Percentiles rank a stretch among this genome's conserved stretches.
These are phyloP conservation scores for Primulina tabacum DNA, from an alignment of 257 asterid genomes.

Conservation along the genomic window DNA sequence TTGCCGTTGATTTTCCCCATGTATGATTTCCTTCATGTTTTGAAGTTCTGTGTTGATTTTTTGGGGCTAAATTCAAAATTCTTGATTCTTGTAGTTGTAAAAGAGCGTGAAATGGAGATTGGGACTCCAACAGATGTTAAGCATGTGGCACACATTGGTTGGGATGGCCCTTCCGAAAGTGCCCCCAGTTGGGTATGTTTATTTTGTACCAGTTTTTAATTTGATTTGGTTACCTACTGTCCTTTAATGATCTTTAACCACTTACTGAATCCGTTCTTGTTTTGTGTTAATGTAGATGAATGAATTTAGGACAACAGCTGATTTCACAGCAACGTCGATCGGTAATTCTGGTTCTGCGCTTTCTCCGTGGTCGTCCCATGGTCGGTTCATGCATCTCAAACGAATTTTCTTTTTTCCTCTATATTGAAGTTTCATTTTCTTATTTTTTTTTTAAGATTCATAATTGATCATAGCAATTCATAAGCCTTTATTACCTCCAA, in stretches of 20 bases:
- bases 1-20: background rate
- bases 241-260: background rate
- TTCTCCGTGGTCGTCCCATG: constrained; percentile 87
- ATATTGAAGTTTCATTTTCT: background rate
- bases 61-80: constrained; percentile 3
- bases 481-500: background rate
- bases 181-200: constrained; percentile 62
- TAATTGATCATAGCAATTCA: background rate
- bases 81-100: constrained; percentile 37
- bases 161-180: constrained; percentile 58
- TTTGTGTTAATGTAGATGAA: constrained; percentile 33
- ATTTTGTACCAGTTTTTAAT: background rate
- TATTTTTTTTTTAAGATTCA: background rate
- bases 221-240: background rate
- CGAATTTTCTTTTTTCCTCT: background rate
- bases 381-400: constrained; percentile 30
- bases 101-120: constrained; percentile 64
- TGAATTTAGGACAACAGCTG: constrained; percentile 42
- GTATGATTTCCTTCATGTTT: background rate
- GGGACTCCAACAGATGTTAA: constrained; percentile 71
- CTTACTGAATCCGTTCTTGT: background rate
- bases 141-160: constrained; percentile 68
- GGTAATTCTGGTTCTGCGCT: constrained; percentile 57
- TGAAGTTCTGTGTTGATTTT: background rate
- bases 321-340: constrained; percentile 51